Base-by-base conservation (phyloP, 495 filamentous ascomycete species). In the Xanthoparmelia taractica region DNA sequence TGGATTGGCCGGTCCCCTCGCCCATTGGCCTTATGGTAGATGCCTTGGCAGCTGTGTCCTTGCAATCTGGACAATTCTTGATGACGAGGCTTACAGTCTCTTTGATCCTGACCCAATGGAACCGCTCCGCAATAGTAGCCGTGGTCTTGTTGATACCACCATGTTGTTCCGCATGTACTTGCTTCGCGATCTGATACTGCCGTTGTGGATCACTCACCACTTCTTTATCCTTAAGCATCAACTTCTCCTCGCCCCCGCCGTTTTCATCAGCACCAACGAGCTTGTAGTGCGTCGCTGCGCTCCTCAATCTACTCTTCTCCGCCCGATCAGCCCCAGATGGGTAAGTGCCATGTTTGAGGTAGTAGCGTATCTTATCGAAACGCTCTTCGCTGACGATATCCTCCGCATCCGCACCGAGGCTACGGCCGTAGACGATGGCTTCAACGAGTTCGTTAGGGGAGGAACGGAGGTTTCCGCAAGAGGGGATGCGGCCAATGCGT, bases 51-150 rank as follows among this genome's bases (percentile, higher is more conserved):
- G 83, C 76, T 0, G 59, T 64, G 64, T 94, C 90, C 76, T 93
- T 96, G 79, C 93, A 98, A 70, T 96, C 85, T 3, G 85, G 74
- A 73, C 94, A 98, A 64, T 94, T 91, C 64, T 87, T 87, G 77
- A 98, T 96, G 70, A 96, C 92, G 66, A 90, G 84, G 71, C 88
- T 93, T 61, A 96, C 94, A 0, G 93, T 97, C 73, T 97, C 93
- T 73, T 97, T 98, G 77, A 98, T 97, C 38, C 94, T 83, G n/a
- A 95, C 92, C 94, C 94, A 98, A 72, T 97, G 94, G 69, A 90
- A 97, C 67, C 89, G 88, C 73, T 96, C 88, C 3, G 94, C 92
- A 66, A 98, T 96, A 27, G 85, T 87, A 12, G 92, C 91, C 0
- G 94, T 98, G 2, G 93, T 97, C 75, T 96, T 97, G 80, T 98